Evolutionary conservation across 2,329 filamentous ascomycete species (phyloP).

Genomic region (Amylocarpus encephaloides): DNA sequence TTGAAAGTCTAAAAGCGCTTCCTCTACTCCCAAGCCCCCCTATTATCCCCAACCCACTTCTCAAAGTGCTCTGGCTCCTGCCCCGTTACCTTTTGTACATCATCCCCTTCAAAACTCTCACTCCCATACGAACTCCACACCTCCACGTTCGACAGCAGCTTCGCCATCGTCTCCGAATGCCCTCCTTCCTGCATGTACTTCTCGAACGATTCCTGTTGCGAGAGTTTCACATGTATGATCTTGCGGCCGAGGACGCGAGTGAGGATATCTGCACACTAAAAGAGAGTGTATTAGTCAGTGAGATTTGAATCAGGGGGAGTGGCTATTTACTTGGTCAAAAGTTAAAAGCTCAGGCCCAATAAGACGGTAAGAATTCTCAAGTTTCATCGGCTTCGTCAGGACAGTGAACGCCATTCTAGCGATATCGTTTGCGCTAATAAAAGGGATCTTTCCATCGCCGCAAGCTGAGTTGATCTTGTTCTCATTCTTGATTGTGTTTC

Average conservation of each 20-base stretch:
- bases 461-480: constrained; percentile 39
- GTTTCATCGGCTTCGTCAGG: constrained; percentile 33
- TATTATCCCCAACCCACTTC: constrained; percentile 11
- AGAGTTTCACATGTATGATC: constrained; percentile 14
- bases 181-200: constrained; percentile 6
- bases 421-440: constrained; percentile 41
- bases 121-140: constrained; percentile 2
- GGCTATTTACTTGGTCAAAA: constrained; percentile 28
- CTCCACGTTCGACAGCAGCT: constrained; percentile 12
- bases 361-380: constrained; percentile 31
- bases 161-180: constrained; percentile 5
- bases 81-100: constrained; percentile 14
- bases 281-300: not conserved
- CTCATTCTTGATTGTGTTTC: constrained; percentile 33
- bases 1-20: too few species aligned
- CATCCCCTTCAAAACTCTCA: constrained; percentile 13
- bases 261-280: constrained; percentile 15
- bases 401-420: constrained; percentile 37
- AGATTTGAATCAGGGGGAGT: not conserved
- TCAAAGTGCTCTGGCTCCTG: constrained; percentile 10
- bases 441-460: constrained; percentile 39
- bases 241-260: constrained; percentile 12
- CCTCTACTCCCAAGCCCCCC: not conserved
- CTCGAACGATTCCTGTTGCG: constrained; percentile 9
- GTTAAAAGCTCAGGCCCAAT: constrained; percentile 30